Percentiles rank a stretch among this genome's conserved stretches.
Conservation (phyloP, 805 yeast genomes). For the Zygosaccharomyces lentus region DNA sequence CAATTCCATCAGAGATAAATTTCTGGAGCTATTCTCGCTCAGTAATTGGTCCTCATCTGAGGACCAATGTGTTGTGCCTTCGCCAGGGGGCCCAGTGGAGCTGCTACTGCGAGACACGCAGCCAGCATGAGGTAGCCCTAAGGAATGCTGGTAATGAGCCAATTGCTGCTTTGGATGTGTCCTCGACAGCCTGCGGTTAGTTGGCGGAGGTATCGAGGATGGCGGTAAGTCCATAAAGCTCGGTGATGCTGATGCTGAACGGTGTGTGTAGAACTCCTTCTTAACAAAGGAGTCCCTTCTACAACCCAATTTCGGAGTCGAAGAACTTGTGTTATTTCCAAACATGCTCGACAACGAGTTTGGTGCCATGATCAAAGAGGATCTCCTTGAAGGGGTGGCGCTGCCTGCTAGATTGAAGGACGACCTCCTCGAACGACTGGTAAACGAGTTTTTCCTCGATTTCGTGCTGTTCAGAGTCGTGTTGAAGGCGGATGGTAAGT, state of each 20-base stretch:
- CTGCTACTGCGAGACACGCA: not conserved
- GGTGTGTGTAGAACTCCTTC: constrained; percentile 10
- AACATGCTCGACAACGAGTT: constrained; percentile 18
- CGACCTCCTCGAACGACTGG: constrained; percentile 30
- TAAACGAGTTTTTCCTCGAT: constrained; percentile 33
- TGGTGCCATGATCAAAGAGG: constrained; percentile 28
- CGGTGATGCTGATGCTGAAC: constrained; percentile 10
- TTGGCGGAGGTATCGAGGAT: constrained; percentile 7
- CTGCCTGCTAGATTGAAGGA: constrained; percentile 28
- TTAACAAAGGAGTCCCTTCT: constrained; percentile 29
- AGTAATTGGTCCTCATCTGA: constrained; percentile 69
- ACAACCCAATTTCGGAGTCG: constrained; percentile 11
- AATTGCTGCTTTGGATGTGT: constrained; percentile 6
- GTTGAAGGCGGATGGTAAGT: constrained; percentile 20
- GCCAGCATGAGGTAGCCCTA: constrained; percentile 1
- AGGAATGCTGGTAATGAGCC: constrained; percentile 2
- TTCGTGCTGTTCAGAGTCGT: constrained; percentile 26
- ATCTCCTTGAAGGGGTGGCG: constrained; percentile 27
- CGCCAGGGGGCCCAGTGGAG: constrained; percentile 5
- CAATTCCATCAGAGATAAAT: constrained; percentile 66
- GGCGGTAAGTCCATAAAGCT: constrained; percentile 23
- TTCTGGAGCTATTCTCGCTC: constrained; percentile 49
- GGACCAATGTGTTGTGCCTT: constrained; percentile 37
- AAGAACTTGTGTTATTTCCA: constrained; percentile 10
- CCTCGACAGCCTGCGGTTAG: constrained; percentile 11